Evolutionary conservation across 306 rosid genomes (phyloP), one percentile per base, ranked within the genome.

Genomic region (Malus orientalis): DNA sequence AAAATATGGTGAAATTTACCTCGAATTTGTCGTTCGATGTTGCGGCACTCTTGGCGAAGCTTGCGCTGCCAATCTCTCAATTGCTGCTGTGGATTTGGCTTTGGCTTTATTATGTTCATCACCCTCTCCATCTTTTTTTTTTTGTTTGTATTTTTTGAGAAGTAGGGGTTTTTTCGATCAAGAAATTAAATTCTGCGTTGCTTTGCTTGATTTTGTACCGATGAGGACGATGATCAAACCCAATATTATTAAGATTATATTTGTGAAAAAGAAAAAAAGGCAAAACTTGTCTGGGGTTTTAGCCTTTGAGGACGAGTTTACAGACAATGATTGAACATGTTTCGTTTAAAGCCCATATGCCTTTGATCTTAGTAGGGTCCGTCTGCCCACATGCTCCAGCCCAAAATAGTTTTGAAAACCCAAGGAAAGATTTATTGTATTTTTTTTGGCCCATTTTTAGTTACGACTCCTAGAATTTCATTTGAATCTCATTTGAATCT

Each of bases 1-100:
- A 74, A 44, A 13, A 25, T 74, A 23, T 16, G 8, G 20, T 3
- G 44, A 23, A 78, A 57, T 75, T 79, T 71, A 80, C 96, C 98
- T 79, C 97, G 87, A 76, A 92, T 88, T 88, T 95, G 98, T 75
- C 98, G 97, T 68, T 92, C 98, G 80, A 95, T 86, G 85, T 89
- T 90, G 71, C 96, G 95, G 79, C 96, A 87, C 89, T 90, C 98
- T 66, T 95, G 97, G 53, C 93, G 98, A 62, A 95, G 98, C 78
- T 75, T 84, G 3, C 98, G 91, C 62, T 95, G 98, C 98, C 98
- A 95, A 83, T 89, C 97, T 78, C 96, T 82, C 84, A 92, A 81
- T 67, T 83, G 87, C 76, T 95, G 93, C 73, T 95, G 98, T 6
- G 98, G 97, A 63, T 84, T 92, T 57, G 91, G 69, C 80, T 92